phyloP scores from a whole-genome alignment of 2,329 filamentous ascomycete genomes.

The Gnomoniopsis sp. region DNA sequence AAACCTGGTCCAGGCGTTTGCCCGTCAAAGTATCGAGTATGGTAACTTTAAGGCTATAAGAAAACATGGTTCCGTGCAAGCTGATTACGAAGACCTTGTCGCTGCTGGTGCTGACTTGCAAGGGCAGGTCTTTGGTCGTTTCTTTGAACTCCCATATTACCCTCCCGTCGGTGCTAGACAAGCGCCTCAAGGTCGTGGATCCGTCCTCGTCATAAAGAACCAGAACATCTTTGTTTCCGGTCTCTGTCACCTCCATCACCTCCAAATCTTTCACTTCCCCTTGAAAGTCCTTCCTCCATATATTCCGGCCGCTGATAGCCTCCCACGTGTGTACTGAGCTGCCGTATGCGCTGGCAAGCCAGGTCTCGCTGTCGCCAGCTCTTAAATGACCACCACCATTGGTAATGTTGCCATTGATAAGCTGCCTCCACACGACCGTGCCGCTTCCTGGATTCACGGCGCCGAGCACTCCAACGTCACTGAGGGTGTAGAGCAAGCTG shows the following conservation, averaged over 20 bases:
- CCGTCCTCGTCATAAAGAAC: constrained; percentile 61
- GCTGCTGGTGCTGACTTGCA: constrained; percentile 70
- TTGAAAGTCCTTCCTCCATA: constrained; percentile 66
- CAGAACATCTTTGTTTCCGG: constrained; percentile 64
- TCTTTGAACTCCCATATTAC: constrained; percentile 78
- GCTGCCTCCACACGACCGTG: constrained; percentile 80
- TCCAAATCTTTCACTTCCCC: constrained; percentile 68
- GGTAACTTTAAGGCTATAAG: constrained; percentile 74
- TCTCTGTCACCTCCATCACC: constrained; percentile 68
- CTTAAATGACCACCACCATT: constrained; percentile 54
- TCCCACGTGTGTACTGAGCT: constrained; percentile 76
- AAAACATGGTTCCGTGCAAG: constrained; percentile 65
- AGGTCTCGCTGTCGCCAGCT: constrained; percentile 75
- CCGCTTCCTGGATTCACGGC: constrained; percentile 88
- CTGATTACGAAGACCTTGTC: constrained; percentile 73
- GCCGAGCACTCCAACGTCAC: constrained; percentile 77
- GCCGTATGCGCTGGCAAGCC: constrained; percentile 71
- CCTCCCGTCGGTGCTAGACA: constrained; percentile 69
- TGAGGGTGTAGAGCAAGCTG: constrained; percentile 86
- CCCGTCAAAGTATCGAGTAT: constrained; percentile 72
- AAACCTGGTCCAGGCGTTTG: constrained; percentile 66
- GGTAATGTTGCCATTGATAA: constrained; percentile 52
- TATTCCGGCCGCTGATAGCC: constrained; percentile 72
- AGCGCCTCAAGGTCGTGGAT: constrained; percentile 60
- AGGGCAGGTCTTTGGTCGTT: constrained; percentile 63